Evolutionary conservation across 2,329 filamentous ascomycete genomes (phyloP).

Genomic region (Phialophora verrucosa): DNA sequence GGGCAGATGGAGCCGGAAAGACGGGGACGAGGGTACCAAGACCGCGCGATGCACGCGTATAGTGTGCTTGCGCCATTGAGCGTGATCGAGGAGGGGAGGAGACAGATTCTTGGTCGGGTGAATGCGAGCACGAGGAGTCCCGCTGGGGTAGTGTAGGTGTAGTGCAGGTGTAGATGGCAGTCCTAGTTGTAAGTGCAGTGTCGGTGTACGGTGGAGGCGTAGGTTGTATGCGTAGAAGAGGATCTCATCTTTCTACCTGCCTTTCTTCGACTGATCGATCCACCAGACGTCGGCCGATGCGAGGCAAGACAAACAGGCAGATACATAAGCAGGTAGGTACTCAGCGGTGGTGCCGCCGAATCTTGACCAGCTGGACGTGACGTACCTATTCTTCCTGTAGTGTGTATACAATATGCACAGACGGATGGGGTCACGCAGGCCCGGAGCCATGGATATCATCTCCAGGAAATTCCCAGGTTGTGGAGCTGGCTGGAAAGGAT

Average conservation of each 20-base stretch:
- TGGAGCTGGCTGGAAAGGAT: background rate
- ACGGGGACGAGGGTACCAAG: constrained; percentile 1
- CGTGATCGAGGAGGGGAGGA: constrained; percentile 26
- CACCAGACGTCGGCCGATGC: background rate
- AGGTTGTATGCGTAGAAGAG: background rate
- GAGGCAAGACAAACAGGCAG: background rate
- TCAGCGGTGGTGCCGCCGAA: background rate
- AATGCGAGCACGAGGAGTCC: background rate
- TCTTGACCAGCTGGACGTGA: background rate
- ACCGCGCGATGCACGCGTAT: constrained; percentile 4
- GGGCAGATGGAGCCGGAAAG: background rate
- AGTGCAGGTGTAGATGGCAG: background rate
- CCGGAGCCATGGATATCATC: background rate
- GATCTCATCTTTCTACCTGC: no score
- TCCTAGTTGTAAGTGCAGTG: background rate
- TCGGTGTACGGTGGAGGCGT: background rate
- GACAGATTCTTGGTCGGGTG: constrained; percentile 11
- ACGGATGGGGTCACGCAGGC: background rate
- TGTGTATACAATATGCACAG: background rate
- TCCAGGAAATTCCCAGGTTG: background rate
- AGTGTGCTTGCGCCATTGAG: constrained; percentile 27
- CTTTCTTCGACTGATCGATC: background rate
- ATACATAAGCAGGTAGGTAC: background rate
- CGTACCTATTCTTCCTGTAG: no score
- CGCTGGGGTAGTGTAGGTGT: constrained; percentile 11